Conservation (phyloP, 192 early-diverging fungal species). For the Gryganskiella cystojenkinii region DNA sequence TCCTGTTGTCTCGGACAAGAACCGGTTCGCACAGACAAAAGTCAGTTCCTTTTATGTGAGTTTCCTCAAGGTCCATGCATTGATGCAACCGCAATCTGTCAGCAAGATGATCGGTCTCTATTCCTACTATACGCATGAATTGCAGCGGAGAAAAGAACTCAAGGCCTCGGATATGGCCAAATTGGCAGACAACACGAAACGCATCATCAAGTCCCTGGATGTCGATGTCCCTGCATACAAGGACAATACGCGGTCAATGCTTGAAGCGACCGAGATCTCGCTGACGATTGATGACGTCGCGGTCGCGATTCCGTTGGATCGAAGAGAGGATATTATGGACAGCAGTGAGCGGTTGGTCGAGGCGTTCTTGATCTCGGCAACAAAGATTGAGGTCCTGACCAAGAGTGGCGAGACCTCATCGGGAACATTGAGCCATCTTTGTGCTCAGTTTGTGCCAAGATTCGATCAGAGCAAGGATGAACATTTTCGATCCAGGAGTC, state of each 20-base stretch:
- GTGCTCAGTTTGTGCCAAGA: constrained; percentile 73
- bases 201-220: constrained; percentile 73
- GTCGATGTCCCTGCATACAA: constrained; percentile 61
- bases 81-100: constrained; percentile 79
- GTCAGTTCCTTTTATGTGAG: constrained; percentile 61
- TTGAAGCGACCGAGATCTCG: constrained; percentile 62
- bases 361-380: constrained; percentile 72
- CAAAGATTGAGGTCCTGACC: constrained; percentile 68
- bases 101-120: constrained; percentile 71
- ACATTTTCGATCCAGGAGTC: constrained; percentile 63
- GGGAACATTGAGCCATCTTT: constrained; percentile 66
- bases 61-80: constrained; percentile 71
- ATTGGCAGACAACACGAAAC: constrained; percentile 72
- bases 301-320: constrained; percentile 70
- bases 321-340: constrained; percentile 54
- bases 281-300: constrained; percentile 67
- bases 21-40: constrained; percentile 49
- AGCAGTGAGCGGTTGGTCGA: constrained; percentile 46
- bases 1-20: constrained; percentile 29
- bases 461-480: constrained; percentile 71
- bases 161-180: constrained; percentile 68
- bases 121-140: constrained; percentile 73
- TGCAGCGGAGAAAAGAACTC: constrained; percentile 65
- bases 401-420: constrained; percentile 66
- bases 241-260: constrained; percentile 62